Percentiles rank a stretch among this genome's conserved stretches.
Conservation (phyloP, 805 yeast genomes). For the Maudiozyma serrabonitensis region DNA sequence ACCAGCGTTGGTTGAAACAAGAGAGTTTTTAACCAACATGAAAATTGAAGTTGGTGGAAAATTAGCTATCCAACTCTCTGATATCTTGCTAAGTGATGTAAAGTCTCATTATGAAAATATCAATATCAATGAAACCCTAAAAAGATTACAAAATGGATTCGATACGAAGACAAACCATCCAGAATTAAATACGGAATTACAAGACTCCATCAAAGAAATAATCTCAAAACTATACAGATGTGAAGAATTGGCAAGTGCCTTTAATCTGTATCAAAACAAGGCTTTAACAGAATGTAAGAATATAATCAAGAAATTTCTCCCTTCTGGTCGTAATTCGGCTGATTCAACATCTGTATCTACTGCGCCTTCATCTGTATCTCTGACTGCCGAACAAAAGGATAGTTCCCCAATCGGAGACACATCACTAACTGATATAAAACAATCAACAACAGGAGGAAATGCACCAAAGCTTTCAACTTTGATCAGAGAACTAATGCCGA, state of each 20-base stretch:
- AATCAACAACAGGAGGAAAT: conserved; percentile 14
- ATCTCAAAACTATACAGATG: conserved; percentile 52
- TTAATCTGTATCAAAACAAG: conserved; percentile 53
- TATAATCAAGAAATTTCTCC: conserved; percentile 57
- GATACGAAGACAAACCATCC: conserved; percentile 26
- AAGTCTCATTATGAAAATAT: conserved; percentile 45
- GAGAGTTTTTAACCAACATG: conserved; percentile 44
- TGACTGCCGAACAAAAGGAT: not conserved
- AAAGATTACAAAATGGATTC: conserved; percentile 31
- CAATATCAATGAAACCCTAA: conserved; percentile 39
- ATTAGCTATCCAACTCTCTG: conserved; percentile 50
- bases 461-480: conserved; percentile 35
- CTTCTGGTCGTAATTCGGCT: conserved; percentile 20
- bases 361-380: conserved; percentile 1
- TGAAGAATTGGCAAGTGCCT: conserved; percentile 52
- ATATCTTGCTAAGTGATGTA: conserved; percentile 50
- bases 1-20: conserved; percentile 30
- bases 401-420: not conserved
- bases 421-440: not conserved
- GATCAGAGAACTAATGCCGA: conserved; percentile 58
- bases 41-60: conserved; percentile 59
- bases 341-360: not conserved
- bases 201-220: conserved; percentile 35
- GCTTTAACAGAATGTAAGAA: conserved; percentile 64
- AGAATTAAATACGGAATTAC: conserved; percentile 33